A percentile compares a stretch with the other conserved stretches of the same genome.
These are phyloP conservation scores for Polychaeton citri DNA, from an alignment of 2,329 filamentous ascomycete species.

Conservation along the genomic window DNA sequence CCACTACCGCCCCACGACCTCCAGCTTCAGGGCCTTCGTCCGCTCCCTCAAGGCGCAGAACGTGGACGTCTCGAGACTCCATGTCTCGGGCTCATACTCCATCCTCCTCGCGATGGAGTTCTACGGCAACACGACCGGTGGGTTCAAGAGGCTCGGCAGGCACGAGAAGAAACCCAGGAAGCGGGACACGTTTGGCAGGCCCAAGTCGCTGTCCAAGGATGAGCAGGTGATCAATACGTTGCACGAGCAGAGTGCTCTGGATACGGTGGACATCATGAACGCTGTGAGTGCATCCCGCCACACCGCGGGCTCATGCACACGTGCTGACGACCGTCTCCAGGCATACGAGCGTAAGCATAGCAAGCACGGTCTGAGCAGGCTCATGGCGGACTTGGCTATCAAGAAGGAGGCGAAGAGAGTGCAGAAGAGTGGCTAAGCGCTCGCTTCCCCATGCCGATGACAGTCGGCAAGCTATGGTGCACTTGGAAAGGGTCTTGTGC, in stretches of 20 bases:
- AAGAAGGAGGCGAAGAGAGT: background rate
- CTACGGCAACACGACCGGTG: slow-evolving; percentile 56
- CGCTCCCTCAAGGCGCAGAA: slow-evolving; percentile 55
- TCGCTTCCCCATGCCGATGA: too few species aligned
- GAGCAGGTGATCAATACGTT: background rate
- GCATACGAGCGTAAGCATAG: background rate
- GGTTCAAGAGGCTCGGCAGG: slow-evolving; percentile 44
- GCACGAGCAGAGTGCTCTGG: background rate
- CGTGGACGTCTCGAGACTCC: slow-evolving; percentile 64
- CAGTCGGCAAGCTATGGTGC: too few species aligned
- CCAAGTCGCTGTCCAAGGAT: background rate
- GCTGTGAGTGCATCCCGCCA: too few species aligned
- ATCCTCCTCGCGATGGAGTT: slow-evolving; percentile 68
- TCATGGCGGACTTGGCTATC: background rate
- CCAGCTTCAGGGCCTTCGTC: slow-evolving; percentile 71
- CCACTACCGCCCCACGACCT: slow-evolving; percentile 72
- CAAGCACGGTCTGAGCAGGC: background rate
- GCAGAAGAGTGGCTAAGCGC: too few species aligned
- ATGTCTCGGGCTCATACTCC: slow-evolving; percentile 66
- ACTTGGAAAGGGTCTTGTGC: too few species aligned
- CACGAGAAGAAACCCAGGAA: slow-evolving; percentile 34
- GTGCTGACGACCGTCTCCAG: too few species aligned
- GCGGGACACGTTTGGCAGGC: slow-evolving; percentile 5
- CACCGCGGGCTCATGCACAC: too few species aligned
- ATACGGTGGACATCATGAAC: background rate